phyloP scores from a whole-genome alignment of 345 rosid species.

The Populus ilicifolia region DNA sequence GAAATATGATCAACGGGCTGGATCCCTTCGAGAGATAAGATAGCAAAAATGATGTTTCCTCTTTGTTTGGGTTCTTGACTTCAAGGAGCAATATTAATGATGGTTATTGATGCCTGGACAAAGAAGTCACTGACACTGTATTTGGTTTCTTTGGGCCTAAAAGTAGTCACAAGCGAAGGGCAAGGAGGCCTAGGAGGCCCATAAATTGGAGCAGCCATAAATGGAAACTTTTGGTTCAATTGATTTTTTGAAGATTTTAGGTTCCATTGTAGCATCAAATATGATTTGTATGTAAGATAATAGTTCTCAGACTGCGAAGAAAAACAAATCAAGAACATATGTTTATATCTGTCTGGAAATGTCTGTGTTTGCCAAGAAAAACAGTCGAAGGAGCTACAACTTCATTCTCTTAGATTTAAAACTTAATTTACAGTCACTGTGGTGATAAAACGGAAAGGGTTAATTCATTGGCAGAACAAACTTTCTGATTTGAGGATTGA shows the following conservation, averaged over 20 bases:
- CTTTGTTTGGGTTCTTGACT: too few relatives aligned
- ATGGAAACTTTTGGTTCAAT: slow-evolving; percentile 14
- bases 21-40: too few relatives aligned
- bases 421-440: neutral
- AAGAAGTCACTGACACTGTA: too few relatives aligned
- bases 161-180: slow-evolving; percentile 32
- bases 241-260: too few relatives aligned
- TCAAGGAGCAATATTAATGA: too few relatives aligned
- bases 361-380: too few relatives aligned
- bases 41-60: too few relatives aligned
- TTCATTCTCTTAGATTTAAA: too few relatives aligned
- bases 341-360: too few relatives aligned
- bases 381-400: too few relatives aligned
- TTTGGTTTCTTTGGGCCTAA: slow-evolving; percentile 34
- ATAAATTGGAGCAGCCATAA: slow-evolving; percentile 35
- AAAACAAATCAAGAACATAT: neutral
- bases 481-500: neutral
- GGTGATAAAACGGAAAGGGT: slow-evolving; percentile 9
- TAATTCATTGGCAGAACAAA: neutral
- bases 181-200: slow-evolving; percentile 16
- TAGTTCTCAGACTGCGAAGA: slow-evolving; percentile 6
- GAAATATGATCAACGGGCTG: too few relatives aligned
- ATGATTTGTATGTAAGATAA: neutral
- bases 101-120: too few relatives aligned
- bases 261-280: neutral